phyloP scores from a whole-genome alignment of 768 basidiomycete species.

The Phanerochaete carnosa region DNA sequence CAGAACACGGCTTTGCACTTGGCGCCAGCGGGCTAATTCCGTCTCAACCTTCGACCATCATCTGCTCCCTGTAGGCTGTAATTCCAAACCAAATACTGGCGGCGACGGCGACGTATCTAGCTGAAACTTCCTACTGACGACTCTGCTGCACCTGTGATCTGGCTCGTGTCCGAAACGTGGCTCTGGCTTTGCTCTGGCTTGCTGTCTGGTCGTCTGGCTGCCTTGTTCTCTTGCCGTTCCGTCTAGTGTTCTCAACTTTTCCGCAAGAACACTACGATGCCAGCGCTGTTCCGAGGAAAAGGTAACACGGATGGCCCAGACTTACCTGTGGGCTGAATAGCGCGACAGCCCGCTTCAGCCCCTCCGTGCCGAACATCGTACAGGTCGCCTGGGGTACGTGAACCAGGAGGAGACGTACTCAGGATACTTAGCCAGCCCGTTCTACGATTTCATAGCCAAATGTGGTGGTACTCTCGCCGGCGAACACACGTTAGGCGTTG shows the following conservation, averaged over 20 bases:
- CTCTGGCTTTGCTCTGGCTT: background rate
- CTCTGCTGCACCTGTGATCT: background rate
- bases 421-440: background rate
- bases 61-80: background rate
- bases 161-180: background rate
- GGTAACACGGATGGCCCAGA: background rate
- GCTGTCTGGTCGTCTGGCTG: background rate
- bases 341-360: conserved; percentile 13
- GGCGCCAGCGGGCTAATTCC: too few species aligned
- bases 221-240: background rate
- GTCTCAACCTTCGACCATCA: too few species aligned
- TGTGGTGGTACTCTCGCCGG: conserved; percentile 5
- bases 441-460: background rate
- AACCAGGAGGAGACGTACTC: background rate
- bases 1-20: background rate
- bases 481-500: background rate
- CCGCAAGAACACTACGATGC: background rate
- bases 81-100: background rate
- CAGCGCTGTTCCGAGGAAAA: background rate
- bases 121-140: background rate
- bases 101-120: background rate
- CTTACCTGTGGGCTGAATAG: background rate
- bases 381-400: conserved; percentile 9
- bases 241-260: background rate
- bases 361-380: background rate